A percentile compares a stretch with the other conserved stretches of the same genome.
Conservation (phyloP, 352 stramenopile genomes). For the Globisporangium heterothallicum region DNA sequence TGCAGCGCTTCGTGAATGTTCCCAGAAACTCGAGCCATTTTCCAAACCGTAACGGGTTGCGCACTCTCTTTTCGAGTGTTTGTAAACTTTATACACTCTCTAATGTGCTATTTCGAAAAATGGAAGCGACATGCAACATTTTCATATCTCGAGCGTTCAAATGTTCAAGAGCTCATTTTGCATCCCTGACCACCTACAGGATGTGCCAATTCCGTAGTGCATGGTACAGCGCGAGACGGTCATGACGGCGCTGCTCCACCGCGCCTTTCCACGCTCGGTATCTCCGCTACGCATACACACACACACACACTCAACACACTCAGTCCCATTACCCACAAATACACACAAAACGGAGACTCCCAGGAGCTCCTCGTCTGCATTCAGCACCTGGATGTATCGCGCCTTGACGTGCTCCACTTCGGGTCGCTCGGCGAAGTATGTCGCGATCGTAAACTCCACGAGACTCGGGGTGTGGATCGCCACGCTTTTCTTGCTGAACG, state of each 20-base stretch:
- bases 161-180: too few species aligned
- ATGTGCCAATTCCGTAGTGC: constrained; percentile 28
- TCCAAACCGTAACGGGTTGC: too few species aligned
- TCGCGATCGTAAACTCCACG: constrained; percentile 56
- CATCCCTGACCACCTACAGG: too few species aligned
- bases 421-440: constrained; percentile 48
- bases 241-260: constrained; percentile 1
- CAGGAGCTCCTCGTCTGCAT: too few species aligned
- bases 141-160: too few species aligned
- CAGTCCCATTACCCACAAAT: neutral
- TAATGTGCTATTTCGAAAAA: too few species aligned
- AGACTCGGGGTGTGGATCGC: constrained; percentile 52
- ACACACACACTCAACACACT: neutral
- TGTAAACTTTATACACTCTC: too few species aligned
- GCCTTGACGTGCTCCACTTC: constrained; percentile 48
- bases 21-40: too few species aligned
- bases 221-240: constrained; percentile 13
- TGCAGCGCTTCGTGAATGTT: neutral
- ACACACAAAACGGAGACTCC: neutral
- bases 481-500: constrained; percentile 31
- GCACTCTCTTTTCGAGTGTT: too few species aligned
- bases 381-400: constrained; percentile 30
- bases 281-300: constrained; percentile 8
- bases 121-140: too few species aligned
- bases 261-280: constrained; percentile 32